Evolutionary conservation across 2,329 filamentous ascomycete genomes (phyloP).

Genomic region (Scedosporium dehoogii): DNA sequence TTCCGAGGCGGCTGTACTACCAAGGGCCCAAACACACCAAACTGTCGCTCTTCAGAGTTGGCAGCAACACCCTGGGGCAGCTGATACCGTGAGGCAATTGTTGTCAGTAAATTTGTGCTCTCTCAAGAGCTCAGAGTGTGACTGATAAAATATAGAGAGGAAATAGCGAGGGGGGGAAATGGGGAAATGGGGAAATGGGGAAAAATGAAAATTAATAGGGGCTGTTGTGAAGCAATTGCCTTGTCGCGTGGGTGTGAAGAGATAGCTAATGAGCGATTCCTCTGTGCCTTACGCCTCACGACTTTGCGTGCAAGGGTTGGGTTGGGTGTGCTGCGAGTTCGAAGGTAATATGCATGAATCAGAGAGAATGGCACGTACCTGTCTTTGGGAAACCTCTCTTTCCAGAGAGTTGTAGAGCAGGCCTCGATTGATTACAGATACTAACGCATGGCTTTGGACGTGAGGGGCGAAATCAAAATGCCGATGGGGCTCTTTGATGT

Average conservation of each 20-base stretch:
- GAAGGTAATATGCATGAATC: background rate
- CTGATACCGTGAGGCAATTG: conserved; percentile 21
- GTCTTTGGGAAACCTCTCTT: conserved; percentile 39
- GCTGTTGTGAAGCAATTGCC: background rate
- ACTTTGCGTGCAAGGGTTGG: background rate
- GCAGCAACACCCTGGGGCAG: conserved; percentile 36
- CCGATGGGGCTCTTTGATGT: conserved; percentile 50
- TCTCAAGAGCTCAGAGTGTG: background rate
- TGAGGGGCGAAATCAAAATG: conserved; percentile 55
- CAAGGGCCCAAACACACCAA: conserved; percentile 49
- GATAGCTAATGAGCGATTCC: background rate
- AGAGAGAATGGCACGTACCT: conserved; percentile 29
- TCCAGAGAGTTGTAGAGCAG: conserved; percentile 51
- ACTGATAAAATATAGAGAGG: background rate
- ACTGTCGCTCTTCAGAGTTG: conserved; percentile 34
- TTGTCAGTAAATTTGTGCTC: background rate
- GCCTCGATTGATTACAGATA: conserved; percentile 53
- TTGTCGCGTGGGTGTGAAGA: background rate
- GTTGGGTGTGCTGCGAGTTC: background rate
- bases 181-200: no score
- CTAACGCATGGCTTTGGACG: conserved; percentile 54
- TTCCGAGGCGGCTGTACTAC: conserved; percentile 33
- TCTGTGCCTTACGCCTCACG: background rate
- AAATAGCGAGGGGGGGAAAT: background rate
- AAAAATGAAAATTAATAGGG: background rate